Conservation (phyloP, 192 early-diverging fungal species). For the Coemansia erecta region DNA sequence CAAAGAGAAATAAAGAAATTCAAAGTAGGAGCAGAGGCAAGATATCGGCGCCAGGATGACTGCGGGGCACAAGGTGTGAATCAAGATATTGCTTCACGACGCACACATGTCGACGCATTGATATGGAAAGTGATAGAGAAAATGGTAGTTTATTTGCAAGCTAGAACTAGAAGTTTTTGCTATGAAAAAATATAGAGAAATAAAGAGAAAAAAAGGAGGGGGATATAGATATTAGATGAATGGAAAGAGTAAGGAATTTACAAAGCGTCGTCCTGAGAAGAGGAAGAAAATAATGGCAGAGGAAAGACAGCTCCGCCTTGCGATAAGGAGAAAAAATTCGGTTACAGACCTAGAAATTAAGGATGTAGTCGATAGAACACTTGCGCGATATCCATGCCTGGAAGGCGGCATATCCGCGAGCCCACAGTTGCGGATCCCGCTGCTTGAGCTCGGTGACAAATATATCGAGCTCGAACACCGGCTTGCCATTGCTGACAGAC, state of each 20-base stretch:
- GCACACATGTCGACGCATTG: no score
- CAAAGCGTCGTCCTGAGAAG: neutral
- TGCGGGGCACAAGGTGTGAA: no score
- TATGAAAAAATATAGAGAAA: neutral
- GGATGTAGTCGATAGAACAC: constrained; percentile 41
- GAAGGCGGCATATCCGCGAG: constrained; percentile 28
- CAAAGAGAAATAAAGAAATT: no score
- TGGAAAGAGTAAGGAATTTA: constrained; percentile 9
- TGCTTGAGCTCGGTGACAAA: constrained; percentile 50
- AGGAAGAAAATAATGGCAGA: neutral
- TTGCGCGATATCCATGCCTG: constrained; percentile 43
- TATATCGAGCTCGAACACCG: constrained; percentile 46
- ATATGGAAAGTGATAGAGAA: neutral
- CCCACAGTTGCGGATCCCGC: constrained; percentile 35
- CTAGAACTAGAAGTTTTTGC: neutral
- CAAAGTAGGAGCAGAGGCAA: no score
- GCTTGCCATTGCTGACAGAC: constrained; percentile 18
- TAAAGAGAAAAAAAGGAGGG: neutral
- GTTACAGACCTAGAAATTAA: constrained; percentile 25
- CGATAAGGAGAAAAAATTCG: neutral
- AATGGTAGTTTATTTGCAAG: neutral
- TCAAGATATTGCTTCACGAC: no score
- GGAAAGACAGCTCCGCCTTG: neutral
- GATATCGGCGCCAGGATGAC: no score
- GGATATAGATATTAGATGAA: neutral